Base-by-base conservation (phyloP, 2,329 filamentous ascomycete genomes). In the Emergomyces pasteurianus region DNA sequence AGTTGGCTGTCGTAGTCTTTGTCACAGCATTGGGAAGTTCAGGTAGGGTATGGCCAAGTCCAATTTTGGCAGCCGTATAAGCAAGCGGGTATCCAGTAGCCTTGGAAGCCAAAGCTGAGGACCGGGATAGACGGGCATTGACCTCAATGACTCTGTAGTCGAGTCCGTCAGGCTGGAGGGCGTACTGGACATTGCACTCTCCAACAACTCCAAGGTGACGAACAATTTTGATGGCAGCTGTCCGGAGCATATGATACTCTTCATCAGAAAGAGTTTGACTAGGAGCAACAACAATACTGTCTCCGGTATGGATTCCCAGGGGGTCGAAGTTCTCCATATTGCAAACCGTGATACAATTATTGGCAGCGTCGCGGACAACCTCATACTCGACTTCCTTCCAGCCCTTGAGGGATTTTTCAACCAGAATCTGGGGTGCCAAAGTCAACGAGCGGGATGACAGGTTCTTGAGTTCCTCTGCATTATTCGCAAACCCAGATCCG, bases 311-410 rank as follows among this genome's bases (percentile, higher is more conserved):
- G 60, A 96, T 95, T 71, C 94, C 94, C 43, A 99, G 85, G 66
- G 94, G 94, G 72, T 97, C 94, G 70, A 97, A 97, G 82, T 97
- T 97, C 77, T 95, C 90, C 90, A 95, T 95, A 80, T 95, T 97
- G 82, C 92, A 97, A 68, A 97, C 92, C 3, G 92, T 97, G 71
- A 97, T 97, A 75, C 94, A 97, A 83, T 99, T 99, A 83, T 97
- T 95, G 75, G 89, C 87, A 59, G 90, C 92, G 75, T 99, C 94
- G 69, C 94, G 89, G 64, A 97, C 94, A 61, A 97, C 94, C 77
- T 97, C 94, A 72, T 97, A 99, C 77, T 99, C 94, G 58, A 96
- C 88, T 77, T 99, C 94, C 79, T 99, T 99, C 94, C 94, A 99
- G 75, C 94, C 94, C 82, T 96, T 97, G 68, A 99, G 85, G 58